Base-by-base conservation (phyloP, 768 basidiomycete species). In the Rhizopogon rudus region DNA sequence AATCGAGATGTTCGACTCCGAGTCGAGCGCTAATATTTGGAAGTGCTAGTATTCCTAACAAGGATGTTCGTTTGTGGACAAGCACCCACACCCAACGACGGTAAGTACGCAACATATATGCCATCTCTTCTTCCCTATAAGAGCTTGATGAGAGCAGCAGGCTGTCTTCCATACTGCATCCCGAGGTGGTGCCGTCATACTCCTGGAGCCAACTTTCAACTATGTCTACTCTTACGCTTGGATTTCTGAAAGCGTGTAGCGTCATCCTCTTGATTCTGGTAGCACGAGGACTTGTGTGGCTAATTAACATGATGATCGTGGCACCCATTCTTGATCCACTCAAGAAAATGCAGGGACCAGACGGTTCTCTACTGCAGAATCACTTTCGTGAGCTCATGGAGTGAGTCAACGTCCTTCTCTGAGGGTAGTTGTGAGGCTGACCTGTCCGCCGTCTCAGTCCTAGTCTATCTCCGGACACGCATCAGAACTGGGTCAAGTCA, bases 271-370 rank as follows among this genome's bases (percentile, higher is more conserved):
- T 65, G 44, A 60, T 75, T 50, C 58, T 75, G 40, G 20, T 77
- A 42, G 67, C 71, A 16, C 70, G 73, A 60, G 73, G 66, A 35
- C 25, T 71, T 12, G 35, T 71, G 16, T 79, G 77, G 74, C 61
- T 80, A 52, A 45, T 78, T 45, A 72, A 80, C 56, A 62, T 78
- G 64, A 54, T 81, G 17, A 37, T 78, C 40, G 49, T 81, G 17
- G 61, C 70, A n/a, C 80, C 81, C 13, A 63, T 71, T 3, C 73
- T 67, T 40, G 81, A 82, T 63, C 80, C 81, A 16, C 66, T 83
- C 44, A 63, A 69, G 50, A 67, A 73, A 35, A 63, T 83, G 12
- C 79, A 78, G 39, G 81, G 81, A 0, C 80, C 79, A 7, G 66
- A 72, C 28, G 80, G 69, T 6, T 56, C 72, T 12, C 60, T 67